Conservation (phyloP, 164 flowering plant genomes). For the Stephania yunnanensis region DNA sequence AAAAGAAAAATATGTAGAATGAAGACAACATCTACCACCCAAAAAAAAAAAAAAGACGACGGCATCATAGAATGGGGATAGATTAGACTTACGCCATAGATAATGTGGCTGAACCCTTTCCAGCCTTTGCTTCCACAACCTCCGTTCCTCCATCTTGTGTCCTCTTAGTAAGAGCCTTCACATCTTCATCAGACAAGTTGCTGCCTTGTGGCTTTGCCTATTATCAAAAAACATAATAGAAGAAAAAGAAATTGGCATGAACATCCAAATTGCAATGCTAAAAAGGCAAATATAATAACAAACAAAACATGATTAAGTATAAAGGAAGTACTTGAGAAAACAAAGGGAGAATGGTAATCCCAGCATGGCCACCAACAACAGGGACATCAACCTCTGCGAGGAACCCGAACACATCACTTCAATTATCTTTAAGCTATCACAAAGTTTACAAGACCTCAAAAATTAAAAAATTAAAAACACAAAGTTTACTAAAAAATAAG, state of each 20-base stretch:
- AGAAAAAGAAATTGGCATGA: background rate
- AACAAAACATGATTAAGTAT: background rate
- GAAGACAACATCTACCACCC: background rate
- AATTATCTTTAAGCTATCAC: background rate
- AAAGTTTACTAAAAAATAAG: background rate
- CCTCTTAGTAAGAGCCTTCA: constrained; percentile 72
- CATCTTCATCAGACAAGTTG: constrained; percentile 56
- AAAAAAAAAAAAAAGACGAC: background rate
- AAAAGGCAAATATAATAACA: background rate
- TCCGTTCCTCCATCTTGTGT: constrained; percentile 98
- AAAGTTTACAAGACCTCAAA: background rate
- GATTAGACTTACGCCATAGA: constrained; percentile 96
- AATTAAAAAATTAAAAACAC: too few relatives aligned
- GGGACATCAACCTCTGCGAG: constrained; percentile 83
- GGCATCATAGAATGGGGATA: background rate
- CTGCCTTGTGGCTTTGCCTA: constrained; percentile 79
- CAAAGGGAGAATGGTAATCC: constrained; percentile 89
- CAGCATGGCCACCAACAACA: constrained; percentile 99
- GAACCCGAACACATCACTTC: constrained; percentile 3
- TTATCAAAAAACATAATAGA: constrained; percentile 1
- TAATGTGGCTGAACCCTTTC: constrained; percentile 96
- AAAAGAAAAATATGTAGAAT: background rate
- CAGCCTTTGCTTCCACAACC: constrained; percentile 99
- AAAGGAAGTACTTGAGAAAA: constrained; percentile 67
- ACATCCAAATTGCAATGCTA: background rate